phyloP scores from a whole-genome alignment of 2,329 filamentous ascomycete genomes.

The Talaromyces albobiverticillius region DNA sequence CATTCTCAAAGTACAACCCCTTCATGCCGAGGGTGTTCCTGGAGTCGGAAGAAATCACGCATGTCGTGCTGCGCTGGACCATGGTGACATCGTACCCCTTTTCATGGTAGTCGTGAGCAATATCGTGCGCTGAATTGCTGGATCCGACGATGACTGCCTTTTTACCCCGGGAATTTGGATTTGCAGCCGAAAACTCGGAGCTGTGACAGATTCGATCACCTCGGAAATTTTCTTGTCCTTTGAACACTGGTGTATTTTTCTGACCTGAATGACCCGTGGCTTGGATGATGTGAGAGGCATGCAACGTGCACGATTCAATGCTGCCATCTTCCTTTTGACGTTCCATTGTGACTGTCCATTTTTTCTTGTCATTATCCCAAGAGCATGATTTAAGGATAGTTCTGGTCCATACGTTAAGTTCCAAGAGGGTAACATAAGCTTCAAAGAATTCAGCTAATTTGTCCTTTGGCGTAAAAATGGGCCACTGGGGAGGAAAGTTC shows the following conservation, averaged over 20 bases:
- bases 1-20: constrained; percentile 46
- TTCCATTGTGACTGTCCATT: constrained; percentile 42
- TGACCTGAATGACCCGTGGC: constrained; percentile 68
- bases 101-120: constrained; percentile 65
- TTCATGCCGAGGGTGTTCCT: constrained; percentile 55
- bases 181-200: constrained; percentile 56
- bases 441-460: constrained; percentile 69
- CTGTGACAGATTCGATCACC: constrained; percentile 62
- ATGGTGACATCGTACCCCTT: constrained; percentile 67
- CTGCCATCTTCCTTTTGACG: constrained; percentile 41
- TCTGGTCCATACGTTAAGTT: constrained; percentile 64
- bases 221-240: constrained; percentile 53
- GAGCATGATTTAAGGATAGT: constrained; percentile 52
- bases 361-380: constrained; percentile 53
- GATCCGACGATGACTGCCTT: constrained; percentile 65
- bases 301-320: constrained; percentile 52
- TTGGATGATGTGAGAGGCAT: constrained; percentile 63
- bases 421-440: constrained; percentile 60
- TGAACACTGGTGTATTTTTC: constrained; percentile 52
- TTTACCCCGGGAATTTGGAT: constrained; percentile 49
- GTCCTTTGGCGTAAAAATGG: constrained; percentile 70
- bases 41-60: constrained; percentile 58
- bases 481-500: constrained; percentile 63
- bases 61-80: constrained; percentile 65
- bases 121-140: constrained; percentile 68